Conservation (phyloP, 139 green algal genomes). For the Chlamydomonas incerta region DNA sequence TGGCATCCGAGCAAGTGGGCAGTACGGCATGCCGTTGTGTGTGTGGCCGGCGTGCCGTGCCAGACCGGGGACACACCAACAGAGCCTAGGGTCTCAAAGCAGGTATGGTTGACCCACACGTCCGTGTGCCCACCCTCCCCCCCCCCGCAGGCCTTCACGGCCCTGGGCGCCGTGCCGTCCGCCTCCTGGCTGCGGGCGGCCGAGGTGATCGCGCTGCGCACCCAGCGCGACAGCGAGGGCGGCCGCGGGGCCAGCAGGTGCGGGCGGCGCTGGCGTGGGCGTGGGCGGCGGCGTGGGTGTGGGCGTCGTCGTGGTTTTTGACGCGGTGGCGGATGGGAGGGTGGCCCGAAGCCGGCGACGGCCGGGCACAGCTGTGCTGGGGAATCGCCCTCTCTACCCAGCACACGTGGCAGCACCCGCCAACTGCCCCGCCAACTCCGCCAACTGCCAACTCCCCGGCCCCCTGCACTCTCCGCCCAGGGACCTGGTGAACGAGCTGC, state of each 20-base stretch:
- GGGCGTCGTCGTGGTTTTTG: too few species aligned
- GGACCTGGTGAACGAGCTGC: constrained; percentile 13
- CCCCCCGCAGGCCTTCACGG: not conserved
- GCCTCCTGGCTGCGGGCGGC: constrained; percentile 5
- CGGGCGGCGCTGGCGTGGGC: too few species aligned
- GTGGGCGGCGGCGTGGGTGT: too few species aligned
- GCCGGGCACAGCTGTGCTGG: too few species aligned
- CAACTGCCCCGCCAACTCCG: too few species aligned
- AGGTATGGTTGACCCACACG: too few species aligned
- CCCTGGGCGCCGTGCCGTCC: not conserved
- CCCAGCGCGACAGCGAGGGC: constrained; percentile 3
- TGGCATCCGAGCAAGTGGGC: not conserved
- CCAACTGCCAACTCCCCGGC: not conserved
- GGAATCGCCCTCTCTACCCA: too few species aligned
- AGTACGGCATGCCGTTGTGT: not conserved
- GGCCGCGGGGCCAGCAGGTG: not conserved
- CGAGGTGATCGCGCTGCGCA: constrained; percentile 20
- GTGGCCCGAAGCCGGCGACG: too few species aligned
- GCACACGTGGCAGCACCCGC: not conserved
- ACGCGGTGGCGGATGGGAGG: too few species aligned
- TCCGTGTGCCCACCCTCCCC: not conserved
- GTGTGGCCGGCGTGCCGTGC: not conserved
- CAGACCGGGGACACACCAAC: not conserved
- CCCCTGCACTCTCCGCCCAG: not conserved
- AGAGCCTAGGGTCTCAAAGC: not conserved